These are phyloP conservation scores for Diaporthe citriasiana DNA, from an alignment of 2,329 filamentous ascomycete genomes.

Conservation along the genomic window DNA sequence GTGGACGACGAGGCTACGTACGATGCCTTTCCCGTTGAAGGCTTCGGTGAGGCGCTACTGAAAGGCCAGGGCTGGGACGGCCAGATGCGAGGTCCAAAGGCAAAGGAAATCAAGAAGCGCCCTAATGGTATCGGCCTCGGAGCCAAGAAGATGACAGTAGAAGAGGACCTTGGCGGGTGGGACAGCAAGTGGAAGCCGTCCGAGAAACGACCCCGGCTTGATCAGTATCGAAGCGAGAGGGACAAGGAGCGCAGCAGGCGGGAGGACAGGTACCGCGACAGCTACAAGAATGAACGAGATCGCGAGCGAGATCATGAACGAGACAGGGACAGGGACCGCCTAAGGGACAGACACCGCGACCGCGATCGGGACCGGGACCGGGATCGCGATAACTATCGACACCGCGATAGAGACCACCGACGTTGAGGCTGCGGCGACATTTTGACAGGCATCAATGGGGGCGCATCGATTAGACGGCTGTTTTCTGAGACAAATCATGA, in stretches of 20 bases:
- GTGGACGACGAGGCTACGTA: constrained; percentile 86
- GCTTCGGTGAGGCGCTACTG: constrained; percentile 91
- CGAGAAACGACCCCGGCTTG: constrained; percentile 59
- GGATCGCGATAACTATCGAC: constrained; percentile 33
- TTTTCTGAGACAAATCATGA: constrained; percentile 11
- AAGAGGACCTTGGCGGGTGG: constrained; percentile 84
- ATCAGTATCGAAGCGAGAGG: constrained; percentile 64
- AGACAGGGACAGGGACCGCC: constrained; percentile 43
- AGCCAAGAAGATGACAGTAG: constrained; percentile 82
- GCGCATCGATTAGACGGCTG: constrained; percentile 1
- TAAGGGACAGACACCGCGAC: constrained; percentile 31
- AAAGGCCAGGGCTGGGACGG: constrained; percentile 97
- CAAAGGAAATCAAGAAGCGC: constrained; percentile 76
- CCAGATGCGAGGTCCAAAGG: constrained; percentile 70
- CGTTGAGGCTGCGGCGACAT: constrained; percentile 24
- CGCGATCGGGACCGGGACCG: constrained; percentile 27
- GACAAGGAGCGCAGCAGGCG: constrained; percentile 59
- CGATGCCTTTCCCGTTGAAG: constrained; percentile 89
- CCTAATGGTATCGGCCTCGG: constrained; percentile 90
- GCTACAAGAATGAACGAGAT: constrained; percentile 63
- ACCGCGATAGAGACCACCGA: constrained; percentile 37
- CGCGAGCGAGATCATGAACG: constrained; percentile 58
- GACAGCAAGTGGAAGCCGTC: constrained; percentile 71
- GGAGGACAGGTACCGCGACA: constrained; percentile 57
- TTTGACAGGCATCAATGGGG: background rate